Evolutionary conservation across 2,329 filamentous ascomycete species (phyloP).

Genomic region (Ceratocystis destructans): DNA sequence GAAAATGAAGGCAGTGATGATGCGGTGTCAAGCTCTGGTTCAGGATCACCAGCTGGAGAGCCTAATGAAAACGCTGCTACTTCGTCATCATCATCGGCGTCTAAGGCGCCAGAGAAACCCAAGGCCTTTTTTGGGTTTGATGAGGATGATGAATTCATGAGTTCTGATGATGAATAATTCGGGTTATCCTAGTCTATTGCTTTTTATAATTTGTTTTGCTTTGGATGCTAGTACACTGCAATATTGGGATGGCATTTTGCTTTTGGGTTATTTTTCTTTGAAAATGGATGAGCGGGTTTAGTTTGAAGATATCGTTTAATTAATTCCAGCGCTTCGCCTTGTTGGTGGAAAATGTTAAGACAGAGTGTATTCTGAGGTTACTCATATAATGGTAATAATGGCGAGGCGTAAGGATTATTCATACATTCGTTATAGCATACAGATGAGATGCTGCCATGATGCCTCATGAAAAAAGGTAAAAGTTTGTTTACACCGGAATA

Average conservation of each 20-base stretch:
- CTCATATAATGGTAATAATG: neutral
- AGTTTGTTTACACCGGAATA: no score
- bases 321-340: neutral
- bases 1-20: slow-evolving; percentile 23
- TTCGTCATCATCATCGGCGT: slow-evolving; percentile 20
- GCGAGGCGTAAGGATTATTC: neutral
- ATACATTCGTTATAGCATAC: neutral
- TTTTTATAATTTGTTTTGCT: slow-evolving; percentile 2
- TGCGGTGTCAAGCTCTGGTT: slow-evolving; percentile 12
- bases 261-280: neutral
- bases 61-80: neutral
- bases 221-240: neutral
- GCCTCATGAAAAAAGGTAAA: neutral
- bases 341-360: neutral
- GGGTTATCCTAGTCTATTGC: neutral
- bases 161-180: slow-evolving; percentile 37
- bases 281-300: slow-evolving; percentile 1
- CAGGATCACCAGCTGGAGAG: slow-evolving; percentile 17
- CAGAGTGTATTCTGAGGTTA: neutral
- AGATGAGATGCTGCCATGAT: neutral
- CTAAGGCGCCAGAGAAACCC: slow-evolving; percentile 28
- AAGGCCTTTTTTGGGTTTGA: slow-evolving; percentile 61
- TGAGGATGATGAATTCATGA: slow-evolving; percentile 64
- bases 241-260: neutral
- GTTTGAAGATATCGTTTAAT: neutral